Conservation (phyloP, 2,329 filamentous ascomycete species). For the Ophiocordyceps robertsii region DNA sequence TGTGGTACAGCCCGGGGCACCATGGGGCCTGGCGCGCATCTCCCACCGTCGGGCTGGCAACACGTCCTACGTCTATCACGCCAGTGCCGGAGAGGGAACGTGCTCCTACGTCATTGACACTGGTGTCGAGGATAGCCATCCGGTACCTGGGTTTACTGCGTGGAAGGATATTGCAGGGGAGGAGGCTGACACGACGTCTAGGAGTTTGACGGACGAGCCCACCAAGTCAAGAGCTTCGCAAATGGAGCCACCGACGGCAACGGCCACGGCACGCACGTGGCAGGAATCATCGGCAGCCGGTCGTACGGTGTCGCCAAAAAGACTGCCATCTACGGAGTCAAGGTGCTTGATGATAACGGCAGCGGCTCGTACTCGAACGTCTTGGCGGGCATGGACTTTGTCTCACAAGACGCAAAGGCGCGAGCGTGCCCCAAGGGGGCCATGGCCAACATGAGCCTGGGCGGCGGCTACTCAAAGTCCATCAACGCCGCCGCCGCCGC, state of each 20-base stretch:
- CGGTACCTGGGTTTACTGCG: slow-evolving; percentile 9
- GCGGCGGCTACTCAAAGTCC: slow-evolving; percentile 6
- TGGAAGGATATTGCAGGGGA: no score
- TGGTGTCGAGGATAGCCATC: slow-evolving; percentile 19
- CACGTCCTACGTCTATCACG: neutral
- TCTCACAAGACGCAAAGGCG: slow-evolving; percentile 6
- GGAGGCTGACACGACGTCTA: neutral
- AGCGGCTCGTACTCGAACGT: slow-evolving; percentile 19
- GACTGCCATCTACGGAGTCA: slow-evolving; percentile 22
- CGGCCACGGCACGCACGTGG: slow-evolving; percentile 16
- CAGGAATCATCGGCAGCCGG: slow-evolving; percentile 16
- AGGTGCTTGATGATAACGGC: slow-evolving; percentile 21
- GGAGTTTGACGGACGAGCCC: slow-evolving; percentile 26
- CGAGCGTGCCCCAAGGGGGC: slow-evolving; percentile 22
- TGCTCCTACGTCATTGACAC: slow-evolving; percentile 29
- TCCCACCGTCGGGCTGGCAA: neutral
- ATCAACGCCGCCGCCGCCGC: slow-evolving; percentile 29
- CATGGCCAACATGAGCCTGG: slow-evolving; percentile 38
- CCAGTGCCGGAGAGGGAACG: slow-evolving; percentile 5
- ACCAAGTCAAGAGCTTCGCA: slow-evolving; percentile 19
- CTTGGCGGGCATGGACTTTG: slow-evolving; percentile 26
- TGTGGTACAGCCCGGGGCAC: neutral
- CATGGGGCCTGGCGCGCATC: neutral
- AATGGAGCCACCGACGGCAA: slow-evolving; percentile 14
- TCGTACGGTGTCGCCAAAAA: slow-evolving; percentile 27